Evolutionary conservation across 441 rosid species (phyloP).

Genomic region (Kokia cookei): DNA sequence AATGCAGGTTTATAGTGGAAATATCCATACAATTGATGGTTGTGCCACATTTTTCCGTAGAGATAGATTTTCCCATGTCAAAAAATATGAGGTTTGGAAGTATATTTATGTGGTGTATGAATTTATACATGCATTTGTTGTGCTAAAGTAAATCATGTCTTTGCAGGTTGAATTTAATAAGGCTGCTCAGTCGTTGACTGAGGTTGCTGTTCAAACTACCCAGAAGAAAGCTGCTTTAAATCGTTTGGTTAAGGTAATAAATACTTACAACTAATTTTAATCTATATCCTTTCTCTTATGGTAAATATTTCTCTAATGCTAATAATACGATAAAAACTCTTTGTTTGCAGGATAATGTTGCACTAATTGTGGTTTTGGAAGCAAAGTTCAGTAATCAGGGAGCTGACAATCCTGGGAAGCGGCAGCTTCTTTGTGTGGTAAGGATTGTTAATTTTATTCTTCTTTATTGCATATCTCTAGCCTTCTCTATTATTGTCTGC

Average conservation of each 20-base stretch:
- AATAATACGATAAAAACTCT: conserved; percentile 9
- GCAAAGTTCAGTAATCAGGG: conserved; percentile 90
- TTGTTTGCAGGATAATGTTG: conserved; percentile 77
- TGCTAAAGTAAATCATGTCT: conserved; percentile 14
- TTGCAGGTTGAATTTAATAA: conserved; percentile 96
- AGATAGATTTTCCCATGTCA: conserved; percentile 95
- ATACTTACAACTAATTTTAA: not conserved
- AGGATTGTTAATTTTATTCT: conserved; percentile 13
- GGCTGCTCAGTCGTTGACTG: conserved; percentile 98
- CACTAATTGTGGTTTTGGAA: conserved; percentile 91
- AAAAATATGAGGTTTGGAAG: conserved; percentile 90
- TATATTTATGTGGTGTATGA: not conserved
- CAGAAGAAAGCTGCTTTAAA: conserved; percentile 89
- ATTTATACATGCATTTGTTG: not conserved
- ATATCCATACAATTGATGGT: conserved; percentile 65
- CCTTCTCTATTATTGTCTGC: not conserved
- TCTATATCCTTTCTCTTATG: not conserved
- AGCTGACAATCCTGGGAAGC: conserved; percentile 78
- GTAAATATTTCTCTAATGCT: not conserved
- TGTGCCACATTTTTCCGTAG: conserved; percentile 99
- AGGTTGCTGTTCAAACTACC: conserved; percentile 70
- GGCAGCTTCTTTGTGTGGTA: conserved; percentile 98
- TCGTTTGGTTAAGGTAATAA: conserved; percentile 78
- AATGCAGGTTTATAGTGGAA: conserved; percentile 78
- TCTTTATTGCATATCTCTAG: not conserved